Evolutionary conservation across 495 filamentous ascomycete species (phyloP), one percentile per base, ranked within the genome.

Genomic region (Tetracladium setigerum): DNA sequence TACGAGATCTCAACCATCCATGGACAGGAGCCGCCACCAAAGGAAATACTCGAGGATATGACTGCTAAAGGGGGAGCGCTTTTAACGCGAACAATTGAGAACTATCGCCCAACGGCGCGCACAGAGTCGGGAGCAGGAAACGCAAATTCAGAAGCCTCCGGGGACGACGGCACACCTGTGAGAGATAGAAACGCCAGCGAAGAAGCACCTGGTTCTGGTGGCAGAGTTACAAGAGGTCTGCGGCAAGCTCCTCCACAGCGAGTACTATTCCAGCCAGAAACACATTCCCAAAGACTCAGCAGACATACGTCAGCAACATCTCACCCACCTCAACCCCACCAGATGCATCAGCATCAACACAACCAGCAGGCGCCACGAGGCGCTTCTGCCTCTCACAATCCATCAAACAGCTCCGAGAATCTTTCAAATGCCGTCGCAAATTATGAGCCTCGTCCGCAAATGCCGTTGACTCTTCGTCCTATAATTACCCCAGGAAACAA

Each of bases 181-280:
- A 67, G 74, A 36, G 79, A 85, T 44, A 74, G 75, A 31, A 77
- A 76, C 47, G 68, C 65, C 12, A 62, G 69, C 10, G 80, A 83
- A 36, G 79, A 83, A 30, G 73, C 77, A 4, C 74, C 77, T 10
- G 78, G 71, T 42, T 76, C 72, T 13, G 71, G 66, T 4, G 78
- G 77, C 12, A 67, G 84, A 27, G 73, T 73, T 19, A 82, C 81
- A 13, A 71, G 83, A 64, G 82, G 85, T 50, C 72, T 92, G 41
- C 73, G 87, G 40, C 85, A 89, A 58, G 82, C 82, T 16, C 87
- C 87, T 30, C 82, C 87, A 1, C 86, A 84, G 49, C 72, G 87
- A 51, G 75, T 85, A 5, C 76, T 88, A n/a, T 92, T 89, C 66
- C 84, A 88, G 56, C 86, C 86, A 3, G 86, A 90, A 50, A 73